Evolutionary conservation across 2,329 filamentous ascomycete species (phyloP).

Genomic region (Lanzia echinophila): DNA sequence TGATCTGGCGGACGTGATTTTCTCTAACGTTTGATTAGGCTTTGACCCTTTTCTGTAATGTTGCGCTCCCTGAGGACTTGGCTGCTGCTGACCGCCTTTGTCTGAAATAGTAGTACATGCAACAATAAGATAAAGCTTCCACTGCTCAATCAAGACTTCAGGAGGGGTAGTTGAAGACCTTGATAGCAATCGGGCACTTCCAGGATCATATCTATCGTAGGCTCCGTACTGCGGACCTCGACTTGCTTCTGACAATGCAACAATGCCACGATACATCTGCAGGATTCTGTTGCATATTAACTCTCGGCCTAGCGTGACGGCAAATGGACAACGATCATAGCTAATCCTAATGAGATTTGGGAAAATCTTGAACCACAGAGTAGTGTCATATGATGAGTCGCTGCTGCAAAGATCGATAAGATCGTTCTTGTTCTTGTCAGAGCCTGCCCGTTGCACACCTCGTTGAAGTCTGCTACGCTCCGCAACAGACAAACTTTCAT

Average conservation of each 20-base stretch:
- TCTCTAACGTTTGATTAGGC: constrained; percentile 60
- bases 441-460: constrained; percentile 77
- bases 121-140: constrained; percentile 96
- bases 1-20: constrained; percentile 79
- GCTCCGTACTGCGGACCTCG: constrained; percentile 58
- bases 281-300: constrained; percentile 86
- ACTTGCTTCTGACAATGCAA: constrained; percentile 67
- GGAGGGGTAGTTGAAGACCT: constrained; percentile 66
- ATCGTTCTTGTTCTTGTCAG: constrained; percentile 61
- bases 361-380: constrained; percentile 96
- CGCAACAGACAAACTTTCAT: constrained; percentile 83
- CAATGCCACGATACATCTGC: constrained; percentile 85
- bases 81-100: constrained; percentile 58
- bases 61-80: constrained; percentile 53
- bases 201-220: constrained; percentile 39
- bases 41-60: constrained; percentile 79
- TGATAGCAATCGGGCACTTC: constrained; percentile 38
- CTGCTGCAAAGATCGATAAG: constrained; percentile 92
- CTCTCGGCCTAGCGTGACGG: constrained; percentile 83
- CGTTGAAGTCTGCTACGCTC: constrained; percentile 89
- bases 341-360: constrained; percentile 89
- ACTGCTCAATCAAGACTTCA: constrained; percentile 89
- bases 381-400: constrained; percentile 89
- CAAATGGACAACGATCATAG: constrained; percentile 85
- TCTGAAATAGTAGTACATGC: constrained; percentile 93